Percentiles rank a stretch among this genome's conserved stretches.
Conservation (phyloP, 2,329 filamentous ascomycete genomes). For the Paracorniculantispora psalliotae region DNA sequence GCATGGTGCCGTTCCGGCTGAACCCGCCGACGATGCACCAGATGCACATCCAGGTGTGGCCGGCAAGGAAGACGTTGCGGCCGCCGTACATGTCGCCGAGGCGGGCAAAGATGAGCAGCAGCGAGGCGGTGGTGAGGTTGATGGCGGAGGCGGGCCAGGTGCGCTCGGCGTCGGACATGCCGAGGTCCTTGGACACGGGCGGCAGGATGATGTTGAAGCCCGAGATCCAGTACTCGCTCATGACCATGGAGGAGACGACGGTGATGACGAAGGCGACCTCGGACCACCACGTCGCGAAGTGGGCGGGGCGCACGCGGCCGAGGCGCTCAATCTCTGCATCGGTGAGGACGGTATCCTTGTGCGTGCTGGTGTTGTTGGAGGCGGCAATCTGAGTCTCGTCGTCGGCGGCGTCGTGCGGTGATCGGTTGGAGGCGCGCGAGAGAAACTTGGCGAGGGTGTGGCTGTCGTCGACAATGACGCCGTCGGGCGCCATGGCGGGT, state of each 20-base stretch:
- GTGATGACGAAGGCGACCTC: constrained; percentile 60
- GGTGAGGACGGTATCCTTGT: constrained; percentile 11
- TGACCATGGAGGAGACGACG: constrained; percentile 57
- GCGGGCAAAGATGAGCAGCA: constrained; percentile 60
- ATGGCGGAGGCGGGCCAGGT: constrained; percentile 63
- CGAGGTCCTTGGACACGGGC: constrained; percentile 53
- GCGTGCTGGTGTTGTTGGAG: constrained; percentile 2
- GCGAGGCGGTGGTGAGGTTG: constrained; percentile 50
- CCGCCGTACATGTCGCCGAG: constrained; percentile 60
- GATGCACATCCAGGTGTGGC: constrained; percentile 58
- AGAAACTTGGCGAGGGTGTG: background rate
- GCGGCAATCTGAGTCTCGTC: background rate
- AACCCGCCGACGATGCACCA: constrained; percentile 70
- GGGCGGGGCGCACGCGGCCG: constrained; percentile 55
- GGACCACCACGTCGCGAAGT: constrained; percentile 47
- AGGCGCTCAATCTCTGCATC: constrained; percentile 50
- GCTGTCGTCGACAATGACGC: background rate
- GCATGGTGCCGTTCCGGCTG: constrained; percentile 60
- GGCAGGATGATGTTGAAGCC: constrained; percentile 73
- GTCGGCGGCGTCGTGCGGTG: background rate
- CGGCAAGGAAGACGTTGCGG: constrained; percentile 54
- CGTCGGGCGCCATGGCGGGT: constrained; percentile 12
- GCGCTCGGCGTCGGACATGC: constrained; percentile 56
- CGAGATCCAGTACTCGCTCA: constrained; percentile 69
- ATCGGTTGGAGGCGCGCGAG: background rate